These are phyloP conservation scores for Blastomyces percursus DNA, from an alignment of 2,329 filamentous ascomycete genomes.

Conservation along the genomic window DNA sequence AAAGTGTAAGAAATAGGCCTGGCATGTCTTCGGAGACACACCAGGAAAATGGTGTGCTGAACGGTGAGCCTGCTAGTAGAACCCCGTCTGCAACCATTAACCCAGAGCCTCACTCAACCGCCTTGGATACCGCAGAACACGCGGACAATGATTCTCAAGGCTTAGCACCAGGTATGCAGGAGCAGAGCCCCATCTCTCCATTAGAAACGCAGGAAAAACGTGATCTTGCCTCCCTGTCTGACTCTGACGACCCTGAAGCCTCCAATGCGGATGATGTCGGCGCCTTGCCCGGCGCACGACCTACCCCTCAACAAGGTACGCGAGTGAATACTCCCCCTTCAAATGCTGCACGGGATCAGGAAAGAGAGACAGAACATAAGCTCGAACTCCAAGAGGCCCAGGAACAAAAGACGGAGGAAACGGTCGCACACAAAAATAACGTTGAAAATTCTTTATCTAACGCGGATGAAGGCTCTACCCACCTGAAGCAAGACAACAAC, in stretches of 20 bases:
- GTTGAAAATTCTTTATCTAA: background rate
- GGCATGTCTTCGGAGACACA: background rate
- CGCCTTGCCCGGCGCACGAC: background rate
- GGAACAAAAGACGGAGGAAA: conserved; percentile 6
- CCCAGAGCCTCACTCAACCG: background rate
- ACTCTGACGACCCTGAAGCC: background rate
- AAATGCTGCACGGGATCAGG: conserved; percentile 4
- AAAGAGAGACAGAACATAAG: conserved; percentile 1
- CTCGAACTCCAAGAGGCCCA: conserved; percentile 1
- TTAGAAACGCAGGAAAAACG: background rate
- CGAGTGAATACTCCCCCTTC: background rate
- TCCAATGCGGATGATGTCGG: background rate
- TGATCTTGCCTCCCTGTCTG: background rate
- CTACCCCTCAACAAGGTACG: conserved; percentile 9
- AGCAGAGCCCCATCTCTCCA: background rate
- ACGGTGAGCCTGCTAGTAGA: background rate
- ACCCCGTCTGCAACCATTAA: background rate
- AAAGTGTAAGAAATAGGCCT: background rate
- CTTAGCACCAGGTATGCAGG: conserved; percentile 1
- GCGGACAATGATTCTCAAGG: background rate
- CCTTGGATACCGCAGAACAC: background rate
- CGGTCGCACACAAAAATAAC: background rate
- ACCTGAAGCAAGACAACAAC: background rate
- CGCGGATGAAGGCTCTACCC: conserved; percentile 2
- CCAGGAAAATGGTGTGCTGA: conserved; percentile 2